phyloP scores from a whole-genome alignment of 257 asterid genomes.

The Nicotiana obtusifolia region DNA sequence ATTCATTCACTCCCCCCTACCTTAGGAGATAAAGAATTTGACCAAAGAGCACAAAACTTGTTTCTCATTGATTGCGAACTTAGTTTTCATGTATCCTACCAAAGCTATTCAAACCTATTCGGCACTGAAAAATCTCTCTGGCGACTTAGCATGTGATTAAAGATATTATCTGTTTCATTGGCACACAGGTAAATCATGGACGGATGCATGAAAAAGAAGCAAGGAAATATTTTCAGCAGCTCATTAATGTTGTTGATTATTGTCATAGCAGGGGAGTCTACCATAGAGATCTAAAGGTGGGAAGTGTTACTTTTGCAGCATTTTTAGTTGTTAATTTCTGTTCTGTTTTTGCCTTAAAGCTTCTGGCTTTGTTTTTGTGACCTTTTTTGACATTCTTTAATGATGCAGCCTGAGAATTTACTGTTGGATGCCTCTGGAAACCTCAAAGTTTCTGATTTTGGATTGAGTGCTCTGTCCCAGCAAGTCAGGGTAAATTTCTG shows the following conservation, averaged over 20 bases:
- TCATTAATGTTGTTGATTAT: slow-evolving; percentile 83
- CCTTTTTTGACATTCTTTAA: slow-evolving; percentile 4
- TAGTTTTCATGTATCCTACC: background rate
- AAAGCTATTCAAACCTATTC: slow-evolving; percentile 12
- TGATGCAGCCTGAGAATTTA: slow-evolving; percentile 77
- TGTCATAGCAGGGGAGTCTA: slow-evolving; percentile 97
- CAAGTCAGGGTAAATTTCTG: slow-evolving; percentile 73
- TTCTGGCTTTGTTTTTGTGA: background rate
- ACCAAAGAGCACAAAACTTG: background rate
- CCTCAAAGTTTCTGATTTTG: slow-evolving; percentile 93
- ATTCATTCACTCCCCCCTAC: background rate
- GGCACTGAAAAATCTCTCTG: background rate
- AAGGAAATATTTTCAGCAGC: slow-evolving; percentile 88
- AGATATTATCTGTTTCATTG: slow-evolving; percentile 6
- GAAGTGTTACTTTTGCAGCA: background rate
- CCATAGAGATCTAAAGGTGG: slow-evolving; percentile 90
- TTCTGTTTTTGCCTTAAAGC: background rate
- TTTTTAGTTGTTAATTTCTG: background rate
- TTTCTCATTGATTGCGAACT: background rate
- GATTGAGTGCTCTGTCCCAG: slow-evolving; percentile 93
- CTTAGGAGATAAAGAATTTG: background rate
- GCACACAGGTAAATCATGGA: slow-evolving; percentile 65
- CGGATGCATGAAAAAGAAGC: slow-evolving; percentile 87
- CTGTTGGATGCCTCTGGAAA: slow-evolving; percentile 74
- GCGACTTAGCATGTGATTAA: background rate